Conservation (phyloP, 352 stramenopile genomes). For the Phytophthora nicotianae region DNA sequence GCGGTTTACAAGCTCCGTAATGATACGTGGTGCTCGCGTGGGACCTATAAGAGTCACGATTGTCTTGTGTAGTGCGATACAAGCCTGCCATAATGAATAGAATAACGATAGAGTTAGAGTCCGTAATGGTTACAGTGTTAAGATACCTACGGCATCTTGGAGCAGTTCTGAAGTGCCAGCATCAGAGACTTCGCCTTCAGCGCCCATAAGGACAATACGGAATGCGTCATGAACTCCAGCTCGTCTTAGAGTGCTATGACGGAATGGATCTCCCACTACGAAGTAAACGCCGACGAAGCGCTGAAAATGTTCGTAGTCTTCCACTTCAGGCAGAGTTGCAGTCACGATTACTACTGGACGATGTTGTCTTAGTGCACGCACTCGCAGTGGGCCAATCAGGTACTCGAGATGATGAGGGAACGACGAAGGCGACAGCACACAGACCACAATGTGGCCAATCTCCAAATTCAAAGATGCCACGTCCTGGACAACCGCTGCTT, state of each 20-base stretch:
- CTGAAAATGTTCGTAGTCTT: conserved; percentile 63
- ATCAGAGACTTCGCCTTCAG: conserved; percentile 63
- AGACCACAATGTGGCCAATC: conserved; percentile 65
- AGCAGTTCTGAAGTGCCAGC: conserved; percentile 67
- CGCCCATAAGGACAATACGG: conserved; percentile 79
- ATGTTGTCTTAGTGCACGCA: conserved; percentile 68
- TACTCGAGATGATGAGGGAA: conserved; percentile 86
- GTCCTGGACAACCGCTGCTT: conserved; percentile 58
- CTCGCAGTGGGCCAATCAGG: conserved; percentile 74
- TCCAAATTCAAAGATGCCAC: conserved; percentile 49
- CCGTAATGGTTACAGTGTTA: background rate
- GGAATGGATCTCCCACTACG: conserved; percentile 69
- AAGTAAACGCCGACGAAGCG: conserved; percentile 76
- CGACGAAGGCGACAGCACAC: conserved; percentile 53
- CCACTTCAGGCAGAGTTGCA: conserved; percentile 48
- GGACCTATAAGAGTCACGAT: conserved; percentile 68
- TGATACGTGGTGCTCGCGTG: conserved; percentile 57
- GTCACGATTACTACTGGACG: conserved; percentile 74
- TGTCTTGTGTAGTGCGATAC: conserved; percentile 79
- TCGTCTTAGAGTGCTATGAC: conserved; percentile 52
- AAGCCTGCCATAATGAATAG: conserved; percentile 35
- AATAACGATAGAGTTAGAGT: background rate
- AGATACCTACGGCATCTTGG: conserved; percentile 61
- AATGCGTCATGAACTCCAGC: conserved; percentile 58
- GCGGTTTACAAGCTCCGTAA: conserved; percentile 81